Conservation (phyloP, 1,284 basidiomycete genomes). For the Crucibulum parvulum region DNA sequence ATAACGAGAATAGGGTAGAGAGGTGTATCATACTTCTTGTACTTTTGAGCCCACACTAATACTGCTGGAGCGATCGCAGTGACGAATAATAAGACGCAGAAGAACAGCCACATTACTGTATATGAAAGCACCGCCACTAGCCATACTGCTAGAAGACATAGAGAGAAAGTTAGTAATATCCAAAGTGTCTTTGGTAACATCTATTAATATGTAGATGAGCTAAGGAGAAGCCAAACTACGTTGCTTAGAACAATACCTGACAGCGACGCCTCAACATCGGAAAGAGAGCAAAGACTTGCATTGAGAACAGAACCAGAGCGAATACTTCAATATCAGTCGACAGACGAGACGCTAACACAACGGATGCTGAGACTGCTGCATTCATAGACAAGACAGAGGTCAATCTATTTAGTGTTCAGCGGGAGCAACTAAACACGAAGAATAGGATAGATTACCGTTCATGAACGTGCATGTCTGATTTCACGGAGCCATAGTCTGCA, state of each 20-base stretch:
- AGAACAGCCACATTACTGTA: slow-evolving; percentile 58
- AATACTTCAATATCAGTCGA: slow-evolving; percentile 88
- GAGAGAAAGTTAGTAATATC: slow-evolving; percentile 54
- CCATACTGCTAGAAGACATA: slow-evolving; percentile 54
- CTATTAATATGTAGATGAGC: slow-evolving; percentile 38
- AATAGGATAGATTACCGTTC: slow-evolving; percentile 42
- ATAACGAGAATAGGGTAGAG: slow-evolving; percentile 5
- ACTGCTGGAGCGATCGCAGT: slow-evolving; percentile 76
- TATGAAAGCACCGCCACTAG: slow-evolving; percentile 61
- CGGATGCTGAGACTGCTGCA: slow-evolving; percentile 92
- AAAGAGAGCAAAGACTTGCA: slow-evolving; percentile 87
- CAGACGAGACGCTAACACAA: slow-evolving; percentile 93
- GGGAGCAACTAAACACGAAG: not conserved
- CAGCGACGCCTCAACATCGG: slow-evolving; percentile 84
- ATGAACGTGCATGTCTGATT: slow-evolving; percentile 53
- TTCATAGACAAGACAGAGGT: slow-evolving; percentile 94
- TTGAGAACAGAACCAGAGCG: slow-evolving; percentile 87
- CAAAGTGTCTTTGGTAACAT: slow-evolving; percentile 51
- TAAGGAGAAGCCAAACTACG: slow-evolving; percentile 7
- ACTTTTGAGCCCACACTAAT: slow-evolving; percentile 82
- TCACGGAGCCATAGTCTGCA: slow-evolving; percentile 56
- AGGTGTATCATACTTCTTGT: slow-evolving; percentile 71
- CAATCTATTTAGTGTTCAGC: slow-evolving; percentile 56
- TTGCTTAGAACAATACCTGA: slow-evolving; percentile 57
- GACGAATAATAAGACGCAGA: slow-evolving; percentile 57